These are phyloP conservation scores for Fusarium clavum DNA, from an alignment of 2,329 filamentous ascomycete genomes.

Conservation along the genomic window DNA sequence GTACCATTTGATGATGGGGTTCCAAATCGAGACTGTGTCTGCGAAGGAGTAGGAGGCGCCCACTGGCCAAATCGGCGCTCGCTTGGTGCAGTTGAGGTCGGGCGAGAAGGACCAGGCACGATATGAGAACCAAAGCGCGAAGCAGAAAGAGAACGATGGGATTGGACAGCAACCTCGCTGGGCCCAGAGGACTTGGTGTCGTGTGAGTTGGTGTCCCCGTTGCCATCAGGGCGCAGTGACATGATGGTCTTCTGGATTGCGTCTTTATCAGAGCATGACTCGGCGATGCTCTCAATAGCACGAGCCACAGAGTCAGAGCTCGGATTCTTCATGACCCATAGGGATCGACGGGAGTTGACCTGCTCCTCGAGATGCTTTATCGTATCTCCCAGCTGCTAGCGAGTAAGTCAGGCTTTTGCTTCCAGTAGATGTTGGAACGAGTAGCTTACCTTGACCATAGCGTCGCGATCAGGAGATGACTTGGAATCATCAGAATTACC, in stretches of 20 bases:
- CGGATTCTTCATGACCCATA: conserved; percentile 53
- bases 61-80: conserved; percentile 45
- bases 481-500: conserved; percentile 31
- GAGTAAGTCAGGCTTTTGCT: neutral
- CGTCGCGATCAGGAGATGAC: conserved; percentile 39
- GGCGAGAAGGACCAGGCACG: conserved; percentile 48
- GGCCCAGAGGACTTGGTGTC: conserved; percentile 34
- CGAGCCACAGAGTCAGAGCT: conserved; percentile 48
- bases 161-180: conserved; percentile 27
- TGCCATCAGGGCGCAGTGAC: conserved; percentile 39
- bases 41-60: conserved; percentile 35
- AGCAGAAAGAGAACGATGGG: conserved; percentile 40
- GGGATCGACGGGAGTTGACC: conserved; percentile 51
- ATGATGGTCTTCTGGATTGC: conserved; percentile 45
- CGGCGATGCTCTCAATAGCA: conserved; percentile 50
- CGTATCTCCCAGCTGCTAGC: conserved; percentile 49
- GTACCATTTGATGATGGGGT: conserved; percentile 20
- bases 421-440: too few species aligned
- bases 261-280: conserved; percentile 47
- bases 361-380: conserved; percentile 53
- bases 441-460: conserved; percentile 48
- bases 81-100: conserved; percentile 41
- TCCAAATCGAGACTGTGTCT: conserved; percentile 36
- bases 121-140: conserved; percentile 50
- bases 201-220: conserved; percentile 19